These are phyloP conservation scores for Lodderomyces pseudojiufengensis DNA, from an alignment of 1,139 yeast species.

Conservation along the genomic window DNA sequence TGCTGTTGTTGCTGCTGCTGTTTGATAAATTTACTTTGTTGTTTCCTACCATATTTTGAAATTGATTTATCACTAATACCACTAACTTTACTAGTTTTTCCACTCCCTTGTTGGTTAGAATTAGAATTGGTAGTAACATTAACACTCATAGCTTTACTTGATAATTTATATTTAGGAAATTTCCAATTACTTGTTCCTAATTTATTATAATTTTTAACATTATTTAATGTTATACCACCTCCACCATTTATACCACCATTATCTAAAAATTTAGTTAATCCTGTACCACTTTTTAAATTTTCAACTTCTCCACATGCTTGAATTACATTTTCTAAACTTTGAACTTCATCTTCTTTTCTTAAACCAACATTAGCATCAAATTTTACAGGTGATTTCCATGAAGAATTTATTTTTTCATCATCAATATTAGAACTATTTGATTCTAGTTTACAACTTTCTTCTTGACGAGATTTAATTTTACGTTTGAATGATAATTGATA, in stretches of 20 bases:
- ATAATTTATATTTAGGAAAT: conserved; percentile 2
- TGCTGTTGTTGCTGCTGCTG: no score
- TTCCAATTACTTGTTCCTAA: no score
- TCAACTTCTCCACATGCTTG: conserved; percentile 1
- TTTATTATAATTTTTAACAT: no score
- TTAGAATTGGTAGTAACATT: not conserved
- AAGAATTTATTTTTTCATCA: conserved; percentile 4
- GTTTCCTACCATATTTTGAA: conserved; percentile 12
- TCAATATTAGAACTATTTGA: no score
- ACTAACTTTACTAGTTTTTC: conserved; percentile 4
- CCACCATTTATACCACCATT: not conserved
- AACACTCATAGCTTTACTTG: conserved; percentile 3
- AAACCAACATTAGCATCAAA: not conserved
- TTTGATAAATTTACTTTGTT: no score
- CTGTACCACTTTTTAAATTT: conserved; percentile 1
- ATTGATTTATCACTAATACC: conserved; percentile 16
- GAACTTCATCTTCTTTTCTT: conserved; percentile 1
- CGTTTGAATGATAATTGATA: conserved; percentile 18
- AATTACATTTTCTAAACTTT: conserved; percentile 6
- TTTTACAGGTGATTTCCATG: not conserved
- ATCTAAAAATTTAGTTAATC: conserved; percentile 8
- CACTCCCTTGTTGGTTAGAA: not conserved
- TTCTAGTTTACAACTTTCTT: conserved; percentile 3
- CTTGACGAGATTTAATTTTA: conserved; percentile 4
- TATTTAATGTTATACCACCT: not conserved